Percentiles rank a stretch among this genome's conserved stretches.
These are phyloP conservation scores for Colletotrichum siamense DNA, from an alignment of 2,329 filamentous ascomycete genomes.

Conservation along the genomic window DNA sequence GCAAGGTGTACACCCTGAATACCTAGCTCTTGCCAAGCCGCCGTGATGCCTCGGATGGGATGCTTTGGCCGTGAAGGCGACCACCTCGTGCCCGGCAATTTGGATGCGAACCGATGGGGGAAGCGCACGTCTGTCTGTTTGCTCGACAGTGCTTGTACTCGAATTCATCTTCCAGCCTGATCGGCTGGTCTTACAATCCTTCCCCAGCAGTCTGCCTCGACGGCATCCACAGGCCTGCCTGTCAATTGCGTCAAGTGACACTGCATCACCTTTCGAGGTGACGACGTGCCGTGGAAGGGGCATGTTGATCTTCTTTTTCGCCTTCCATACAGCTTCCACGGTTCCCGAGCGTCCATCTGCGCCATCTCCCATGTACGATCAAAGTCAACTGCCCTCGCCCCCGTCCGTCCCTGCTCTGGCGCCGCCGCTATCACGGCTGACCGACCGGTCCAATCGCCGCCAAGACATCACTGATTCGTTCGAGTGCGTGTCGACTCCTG, in stretches of 20 bases:
- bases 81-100: not conserved
- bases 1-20: too few species aligned
- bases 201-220: not conserved
- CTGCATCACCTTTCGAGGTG: not conserved
- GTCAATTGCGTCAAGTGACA: not conserved
- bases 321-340: conserved; percentile 12
- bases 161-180: not conserved
- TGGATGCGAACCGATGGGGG: not conserved
- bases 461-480: not conserved
- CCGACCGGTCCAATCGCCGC: conserved; percentile 2
- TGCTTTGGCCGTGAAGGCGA: not conserved
- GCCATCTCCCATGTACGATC: conserved; percentile 1
- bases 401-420: not conserved
- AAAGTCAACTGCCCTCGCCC: not conserved
- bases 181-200: not conserved
- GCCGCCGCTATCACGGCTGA: not conserved
- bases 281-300: not conserved
- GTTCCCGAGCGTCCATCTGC: not conserved
- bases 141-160: not conserved
- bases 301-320: not conserved
- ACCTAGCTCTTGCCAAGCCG: conserved; percentile 12
- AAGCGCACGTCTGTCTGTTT: not conserved
- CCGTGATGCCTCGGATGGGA: conserved; percentile 13
- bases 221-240: not conserved
- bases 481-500: not conserved